A percentile compares a stretch with the other conserved stretches of the same genome.
These are phyloP conservation scores for Arthroderma sp. DNA, from an alignment of 2,329 filamentous ascomycete species.

Conservation along the genomic window DNA sequence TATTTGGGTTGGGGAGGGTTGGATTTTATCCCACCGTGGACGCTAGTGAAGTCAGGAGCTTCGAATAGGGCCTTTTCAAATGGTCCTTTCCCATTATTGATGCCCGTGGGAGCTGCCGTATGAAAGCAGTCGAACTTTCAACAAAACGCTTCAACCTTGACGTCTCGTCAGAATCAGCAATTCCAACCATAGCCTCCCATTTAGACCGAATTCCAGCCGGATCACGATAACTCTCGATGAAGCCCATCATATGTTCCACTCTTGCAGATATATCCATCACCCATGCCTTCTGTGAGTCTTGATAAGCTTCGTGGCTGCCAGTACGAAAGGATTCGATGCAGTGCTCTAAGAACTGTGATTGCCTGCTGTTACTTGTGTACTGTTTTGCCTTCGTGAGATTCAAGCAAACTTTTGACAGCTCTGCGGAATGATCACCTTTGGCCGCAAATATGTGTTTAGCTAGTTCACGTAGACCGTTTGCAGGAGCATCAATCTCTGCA, in stretches of 20 bases:
- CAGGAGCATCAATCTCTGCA: too few relatives aligned
- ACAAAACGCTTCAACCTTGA: slow-evolving; percentile 12
- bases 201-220: slow-evolving; percentile 42
- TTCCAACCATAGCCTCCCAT: slow-evolving; percentile 37
- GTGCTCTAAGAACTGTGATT: slow-evolving; percentile 32
- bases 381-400: slow-evolving; percentile 36
- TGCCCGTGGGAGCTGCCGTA: slow-evolving; percentile 20
- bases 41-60: slow-evolving; percentile 12
- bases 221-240: slow-evolving; percentile 26
- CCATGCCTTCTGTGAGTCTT: neutral
- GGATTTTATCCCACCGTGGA: slow-evolving; percentile 5
- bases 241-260: neutral
- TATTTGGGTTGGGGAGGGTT: too few relatives aligned
- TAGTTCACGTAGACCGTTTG: slow-evolving; percentile 14
- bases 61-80: slow-evolving; percentile 15
- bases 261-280: neutral
- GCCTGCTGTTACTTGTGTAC: slow-evolving; percentile 33
- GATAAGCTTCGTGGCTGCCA: slow-evolving; percentile 16
- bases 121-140: slow-evolving; percentile 15
- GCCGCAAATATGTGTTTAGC: slow-evolving; percentile 18
- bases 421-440: slow-evolving; percentile 33
- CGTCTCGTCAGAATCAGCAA: slow-evolving; percentile 15
- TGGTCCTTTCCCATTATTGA: slow-evolving; percentile 26
- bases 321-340: slow-evolving; percentile 38
- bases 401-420: slow-evolving; percentile 35